Base-by-base conservation (phyloP, 768 basidiomycete genomes). In the Polyporus arcularius region DNA sequence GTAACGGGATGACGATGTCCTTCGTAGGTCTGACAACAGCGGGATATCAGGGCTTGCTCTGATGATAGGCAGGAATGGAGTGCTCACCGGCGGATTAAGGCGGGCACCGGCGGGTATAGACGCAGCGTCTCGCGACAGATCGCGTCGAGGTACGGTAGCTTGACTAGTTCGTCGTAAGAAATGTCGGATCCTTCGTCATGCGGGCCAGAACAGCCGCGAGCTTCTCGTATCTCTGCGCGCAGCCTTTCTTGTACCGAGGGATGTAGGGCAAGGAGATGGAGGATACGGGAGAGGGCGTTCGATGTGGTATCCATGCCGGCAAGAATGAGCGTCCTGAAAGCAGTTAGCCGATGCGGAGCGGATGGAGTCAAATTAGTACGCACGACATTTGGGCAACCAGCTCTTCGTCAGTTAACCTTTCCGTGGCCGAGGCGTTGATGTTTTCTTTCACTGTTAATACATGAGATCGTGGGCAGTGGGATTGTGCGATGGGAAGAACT, bases 91-190 rank as follows among this genome's bases (percentile, higher is more conserved):
- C 49, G 54, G 10, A 43, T 18, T 10, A 12, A 14, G 26, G 40
- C 15, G 0, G 35, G 41, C 3, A 40, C 54, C 1, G 55, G 54
- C 0, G 39, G 55, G 38, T 85, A 77, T 1, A 86, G 52, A 0
- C 87, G 79, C 57, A 88, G 68, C 0, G 80, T 82, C 70, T 88
- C 87, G 6, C 83, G 79, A 4, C 86, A 76, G 4, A 87, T 80
- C 8, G 78, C 78, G 60, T 90, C 90, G 12, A 92, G 81, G 65
- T 86, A 89, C 0, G 85, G 80, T 2, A 93, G 56, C 9, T 53
- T 30, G 16, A 56, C 45, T 7, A 64, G 32, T 3, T 55, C 45
- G 41, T 57, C 58, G 49, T 64, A 57, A 70, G 67, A n/a, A 72
- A 73, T 9, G 72, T 75, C 64, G 15, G 75, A 75, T 3, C 35